Evolutionary conservation across 345 rosid species (phyloP).

Genomic region (Eucalyptus regnans): DNA sequence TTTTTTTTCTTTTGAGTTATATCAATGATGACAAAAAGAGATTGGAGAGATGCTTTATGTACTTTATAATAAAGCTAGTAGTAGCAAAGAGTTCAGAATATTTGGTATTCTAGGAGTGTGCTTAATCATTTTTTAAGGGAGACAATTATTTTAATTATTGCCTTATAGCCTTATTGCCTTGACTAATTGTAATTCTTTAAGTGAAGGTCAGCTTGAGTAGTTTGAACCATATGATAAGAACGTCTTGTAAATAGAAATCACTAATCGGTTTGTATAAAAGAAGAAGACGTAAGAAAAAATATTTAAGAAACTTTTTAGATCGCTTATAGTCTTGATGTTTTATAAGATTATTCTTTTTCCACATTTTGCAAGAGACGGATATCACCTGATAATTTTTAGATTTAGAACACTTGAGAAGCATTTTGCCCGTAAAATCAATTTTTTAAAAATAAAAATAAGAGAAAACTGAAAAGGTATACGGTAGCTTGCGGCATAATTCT

Average conservation of each 20-base stretch:
- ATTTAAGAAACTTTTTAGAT: not conserved
- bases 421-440: not conserved
- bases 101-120: not conserved
- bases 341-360: not conserved
- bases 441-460: too few species aligned
- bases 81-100: not conserved
- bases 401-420: not conserved
- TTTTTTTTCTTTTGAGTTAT: not conserved
- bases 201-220: not conserved
- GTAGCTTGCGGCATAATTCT: not conserved
- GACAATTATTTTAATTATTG: not conserved
- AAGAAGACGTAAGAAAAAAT: not conserved
- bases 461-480: not conserved
- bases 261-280: not conserved
- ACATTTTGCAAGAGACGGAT: not conserved
- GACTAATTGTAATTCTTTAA: not conserved
- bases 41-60: not conserved
- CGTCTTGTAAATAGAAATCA: not conserved
- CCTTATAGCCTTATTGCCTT: not conserved
- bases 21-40: not conserved
- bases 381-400: not conserved
- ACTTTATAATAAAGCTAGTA: not conserved
- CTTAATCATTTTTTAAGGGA: not conserved
- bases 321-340: not conserved
- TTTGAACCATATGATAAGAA: not conserved